Evolutionary conservation across 192 early-diverging fungal species (phyloP).

Genomic region (Coemansia sp.): DNA sequence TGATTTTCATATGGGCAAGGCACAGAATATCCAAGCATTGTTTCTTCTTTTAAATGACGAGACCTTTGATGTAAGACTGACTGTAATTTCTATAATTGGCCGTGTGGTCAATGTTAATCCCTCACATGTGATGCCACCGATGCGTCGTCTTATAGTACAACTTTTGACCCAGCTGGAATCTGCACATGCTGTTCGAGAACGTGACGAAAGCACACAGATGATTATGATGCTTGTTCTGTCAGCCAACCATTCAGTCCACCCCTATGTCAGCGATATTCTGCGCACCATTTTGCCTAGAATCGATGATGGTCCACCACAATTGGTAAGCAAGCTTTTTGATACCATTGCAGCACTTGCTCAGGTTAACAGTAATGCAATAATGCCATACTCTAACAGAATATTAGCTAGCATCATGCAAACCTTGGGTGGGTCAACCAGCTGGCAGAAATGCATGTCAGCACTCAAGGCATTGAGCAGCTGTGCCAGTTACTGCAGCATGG

Average conservation of each 20-base stretch:
- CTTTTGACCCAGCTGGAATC: conserved; percentile 91
- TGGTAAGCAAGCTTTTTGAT: conserved; percentile 50
- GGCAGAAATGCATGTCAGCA: conserved; percentile 83
- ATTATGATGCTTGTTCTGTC: conserved; percentile 75
- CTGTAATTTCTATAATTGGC: conserved; percentile 83
- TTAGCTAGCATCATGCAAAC: conserved; percentile 88
- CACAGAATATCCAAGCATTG: conserved; percentile 85
- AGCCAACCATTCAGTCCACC: conserved; percentile 80
- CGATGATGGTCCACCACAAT: conserved; percentile 72
- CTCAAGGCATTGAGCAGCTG: conserved; percentile 85
- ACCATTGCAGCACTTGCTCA: conserved; percentile 75
- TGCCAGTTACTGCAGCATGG: conserved; percentile 81
- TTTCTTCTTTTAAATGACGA: conserved; percentile 93
- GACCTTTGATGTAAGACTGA: conserved; percentile 81
- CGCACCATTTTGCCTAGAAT: conserved; percentile 82
- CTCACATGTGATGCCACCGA: conserved; percentile 87
- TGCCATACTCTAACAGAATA: conserved; percentile 78
- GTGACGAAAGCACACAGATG: conserved; percentile 57
- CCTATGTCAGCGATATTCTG: conserved; percentile 88
- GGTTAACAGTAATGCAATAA: conserved; percentile 82
- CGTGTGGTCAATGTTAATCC: conserved; percentile 85
- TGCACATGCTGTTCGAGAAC: conserved; percentile 61
- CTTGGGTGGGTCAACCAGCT: conserved; percentile 82
- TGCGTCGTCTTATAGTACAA: conserved; percentile 83
- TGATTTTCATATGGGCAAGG: conserved; percentile 87